Evolutionary conservation across 805 yeast genomes (phyloP).

Genomic region (Saccharomycopsis selenospora): DNA sequence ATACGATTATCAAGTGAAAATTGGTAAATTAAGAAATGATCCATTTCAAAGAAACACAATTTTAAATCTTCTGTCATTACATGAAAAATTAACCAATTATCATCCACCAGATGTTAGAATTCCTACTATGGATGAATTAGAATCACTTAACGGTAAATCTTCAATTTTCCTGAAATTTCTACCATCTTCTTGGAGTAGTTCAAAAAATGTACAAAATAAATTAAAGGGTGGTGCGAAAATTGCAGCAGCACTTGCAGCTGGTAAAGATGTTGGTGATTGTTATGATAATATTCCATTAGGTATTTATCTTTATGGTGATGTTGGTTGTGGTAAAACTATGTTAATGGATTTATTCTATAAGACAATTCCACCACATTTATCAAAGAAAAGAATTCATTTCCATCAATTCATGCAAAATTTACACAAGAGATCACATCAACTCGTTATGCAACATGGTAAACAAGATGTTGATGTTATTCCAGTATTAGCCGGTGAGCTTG

Average conservation of each 20-base stretch:
- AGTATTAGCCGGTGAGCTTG: slow-evolving; percentile 72
- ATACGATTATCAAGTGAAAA: slow-evolving; percentile 42
- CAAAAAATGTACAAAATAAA: neutral
- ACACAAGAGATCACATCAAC: slow-evolving; percentile 79
- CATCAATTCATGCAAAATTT: slow-evolving; percentile 95
- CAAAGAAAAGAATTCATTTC: slow-evolving; percentile 81
- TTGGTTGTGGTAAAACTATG: slow-evolving; percentile 98
- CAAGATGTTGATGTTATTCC: slow-evolving; percentile 77
- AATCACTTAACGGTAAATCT: slow-evolving; percentile 38
- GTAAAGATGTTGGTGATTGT: slow-evolving; percentile 21
- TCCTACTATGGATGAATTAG: slow-evolving; percentile 46
- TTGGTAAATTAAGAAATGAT: slow-evolving; percentile 58
- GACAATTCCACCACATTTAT: slow-evolving; percentile 70
- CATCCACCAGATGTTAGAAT: slow-evolving; percentile 51
- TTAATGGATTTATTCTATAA: slow-evolving; percentile 90
- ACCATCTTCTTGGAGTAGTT: neutral
- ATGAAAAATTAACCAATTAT: slow-evolving; percentile 47
- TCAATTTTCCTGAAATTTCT: neutral
- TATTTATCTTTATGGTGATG: slow-evolving; percentile 91
- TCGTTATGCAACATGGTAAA: slow-evolving; percentile 54
- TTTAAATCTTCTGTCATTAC: slow-evolving; percentile 50
- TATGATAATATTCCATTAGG: slow-evolving; percentile 59
- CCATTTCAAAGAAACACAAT: slow-evolving; percentile 74
- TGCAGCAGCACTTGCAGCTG: neutral
- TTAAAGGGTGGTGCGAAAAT: slow-evolving; percentile 1